phyloP scores from a whole-genome alignment of 345 rosid genomes.

The Linum trigynum region DNA sequence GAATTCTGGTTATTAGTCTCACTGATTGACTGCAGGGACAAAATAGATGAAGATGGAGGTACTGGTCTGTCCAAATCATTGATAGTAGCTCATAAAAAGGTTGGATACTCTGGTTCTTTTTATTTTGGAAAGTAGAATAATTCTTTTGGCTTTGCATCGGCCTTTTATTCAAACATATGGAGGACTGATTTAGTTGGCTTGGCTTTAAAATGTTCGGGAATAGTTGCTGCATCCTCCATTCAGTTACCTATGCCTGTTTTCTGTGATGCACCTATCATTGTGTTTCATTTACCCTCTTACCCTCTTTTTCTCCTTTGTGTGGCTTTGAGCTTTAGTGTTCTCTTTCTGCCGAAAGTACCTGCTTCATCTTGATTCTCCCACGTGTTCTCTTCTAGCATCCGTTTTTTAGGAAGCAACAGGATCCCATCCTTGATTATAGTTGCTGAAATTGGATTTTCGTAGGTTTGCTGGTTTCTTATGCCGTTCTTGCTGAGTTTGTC shows the following conservation, averaged over 20 bases:
- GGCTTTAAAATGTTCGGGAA: not conserved
- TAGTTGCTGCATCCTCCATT: not conserved
- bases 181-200: not conserved
- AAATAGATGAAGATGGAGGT: constrained; percentile 17
- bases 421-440: constrained; percentile 1
- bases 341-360: not conserved
- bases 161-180: not conserved
- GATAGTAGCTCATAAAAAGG: constrained; percentile 28
- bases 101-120: not conserved
- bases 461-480: not conserved
- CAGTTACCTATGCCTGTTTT: not conserved
- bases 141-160: not conserved
- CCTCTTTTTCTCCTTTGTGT: not conserved
- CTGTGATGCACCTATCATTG: not conserved
- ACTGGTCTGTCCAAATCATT: constrained; percentile 15
- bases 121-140: not conserved
- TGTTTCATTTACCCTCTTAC: not conserved
- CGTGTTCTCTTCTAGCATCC: not conserved
- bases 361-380: not conserved
- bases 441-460: constrained; percentile 1
- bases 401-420: not conserved
- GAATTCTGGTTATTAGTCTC: not conserved
- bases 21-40: constrained; percentile 17
- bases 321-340: not conserved
- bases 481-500: not conserved